A percentile compares a stretch with the other conserved stretches of the same genome.
Evolutionary conservation across 768 basidiomycete genomes (phyloP).

Genomic region (Amanita brunnescens): DNA sequence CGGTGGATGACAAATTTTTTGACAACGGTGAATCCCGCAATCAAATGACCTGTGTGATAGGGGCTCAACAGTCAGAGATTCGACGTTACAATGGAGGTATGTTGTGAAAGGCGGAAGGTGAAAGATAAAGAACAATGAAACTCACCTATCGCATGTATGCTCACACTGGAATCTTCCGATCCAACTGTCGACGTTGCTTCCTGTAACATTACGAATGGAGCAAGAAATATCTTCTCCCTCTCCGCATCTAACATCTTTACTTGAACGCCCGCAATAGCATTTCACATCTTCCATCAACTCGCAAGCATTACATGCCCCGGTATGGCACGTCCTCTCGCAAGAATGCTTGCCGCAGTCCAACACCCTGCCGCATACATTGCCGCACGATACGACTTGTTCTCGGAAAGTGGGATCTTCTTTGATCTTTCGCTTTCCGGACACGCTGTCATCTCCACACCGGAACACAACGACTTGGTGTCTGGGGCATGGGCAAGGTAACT

Average conservation of each 20-base stretch:
- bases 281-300: constrained; percentile 36
- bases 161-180: constrained; percentile 54
- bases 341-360: constrained; percentile 68
- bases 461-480: constrained; percentile 48
- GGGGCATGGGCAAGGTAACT: constrained; percentile 73
- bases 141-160: constrained; percentile 48
- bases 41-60: constrained; percentile 46
- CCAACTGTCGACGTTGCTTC: constrained; percentile 40
- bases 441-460: constrained; percentile 39
- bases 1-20: constrained; percentile 71
- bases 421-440: constrained; percentile 19
- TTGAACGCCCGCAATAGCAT: constrained; percentile 80
- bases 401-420: constrained; percentile 14
- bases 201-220: constrained; percentile 29
- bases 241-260: constrained; percentile 56
- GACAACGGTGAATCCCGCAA: constrained; percentile 71
- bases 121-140: constrained; percentile 2
- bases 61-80: neutral
- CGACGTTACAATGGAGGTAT: neutral
- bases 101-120: neutral
- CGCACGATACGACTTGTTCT: constrained; percentile 29
- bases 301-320: constrained; percentile 67
- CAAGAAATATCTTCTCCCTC: constrained; percentile 33
- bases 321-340: constrained; percentile 68
- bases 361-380: constrained; percentile 30